These are phyloP conservation scores for Aspergillus sp. DNA, from an alignment of 2,329 filamentous ascomycete species.

Conservation along the genomic window DNA sequence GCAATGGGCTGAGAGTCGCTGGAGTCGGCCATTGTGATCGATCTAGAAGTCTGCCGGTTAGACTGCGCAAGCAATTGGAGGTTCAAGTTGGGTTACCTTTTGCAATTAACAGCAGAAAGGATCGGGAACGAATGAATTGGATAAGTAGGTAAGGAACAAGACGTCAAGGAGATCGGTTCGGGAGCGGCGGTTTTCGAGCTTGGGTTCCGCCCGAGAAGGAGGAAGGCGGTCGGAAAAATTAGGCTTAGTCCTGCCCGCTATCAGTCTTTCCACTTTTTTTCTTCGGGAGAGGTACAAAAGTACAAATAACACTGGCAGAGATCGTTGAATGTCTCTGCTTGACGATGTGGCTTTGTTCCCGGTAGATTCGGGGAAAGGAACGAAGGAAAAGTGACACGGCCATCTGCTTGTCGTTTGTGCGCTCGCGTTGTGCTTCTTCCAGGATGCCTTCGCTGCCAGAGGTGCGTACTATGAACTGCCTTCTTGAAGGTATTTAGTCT, in stretches of 20 bases:
- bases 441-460: conserved; percentile 38
- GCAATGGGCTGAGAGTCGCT: conserved; percentile 60
- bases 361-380: conserved; percentile 2
- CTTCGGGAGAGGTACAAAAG: neutral
- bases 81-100: conserved; percentile 15
- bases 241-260: conserved; percentile 21
- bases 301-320: conserved; percentile 4
- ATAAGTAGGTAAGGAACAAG: conserved; percentile 19
- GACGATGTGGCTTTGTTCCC: neutral
- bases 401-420: neutral
- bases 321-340: conserved; percentile 2
- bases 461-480: conserved; percentile 27
- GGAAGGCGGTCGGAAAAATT: conserved; percentile 43
- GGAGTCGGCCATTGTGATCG: conserved; percentile 56
- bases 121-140: conserved; percentile 22
- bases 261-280: conserved; percentile 22
- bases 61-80: neutral
- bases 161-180: conserved; percentile 17
- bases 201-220: conserved; percentile 18
- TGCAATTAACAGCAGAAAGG: conserved; percentile 17
- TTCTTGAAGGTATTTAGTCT: neutral
- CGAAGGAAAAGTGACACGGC: conserved; percentile 5
- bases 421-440: conserved; percentile 19
- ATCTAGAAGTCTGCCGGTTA: conserved; percentile 21
- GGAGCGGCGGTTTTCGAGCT: conserved; percentile 24